A percentile compares a stretch with the other conserved stretches of the same genome.
These are phyloP conservation scores for Ceratocystis albifundus DNA, from an alignment of 2,329 filamentous ascomycete genomes.

Conservation along the genomic window DNA sequence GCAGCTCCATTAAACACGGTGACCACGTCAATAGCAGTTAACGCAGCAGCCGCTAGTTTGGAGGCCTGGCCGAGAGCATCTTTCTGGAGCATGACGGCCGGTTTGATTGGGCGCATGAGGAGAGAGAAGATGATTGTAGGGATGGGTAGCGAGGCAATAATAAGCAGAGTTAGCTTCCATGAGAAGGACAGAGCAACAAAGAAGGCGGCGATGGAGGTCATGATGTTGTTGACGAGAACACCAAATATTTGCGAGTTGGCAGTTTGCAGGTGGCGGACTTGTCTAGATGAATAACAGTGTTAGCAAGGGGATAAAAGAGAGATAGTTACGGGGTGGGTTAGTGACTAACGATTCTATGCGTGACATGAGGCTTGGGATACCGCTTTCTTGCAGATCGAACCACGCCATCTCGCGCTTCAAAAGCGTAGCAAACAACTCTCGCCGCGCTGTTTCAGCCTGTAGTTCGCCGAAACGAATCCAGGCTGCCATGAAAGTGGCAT, in stretches of 20 bases:
- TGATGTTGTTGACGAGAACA: slow-evolving; percentile 49
- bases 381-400: slow-evolving; percentile 66
- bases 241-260: slow-evolving; percentile 73
- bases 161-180: slow-evolving; percentile 73
- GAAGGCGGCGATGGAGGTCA: slow-evolving; percentile 56
- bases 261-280: slow-evolving; percentile 69
- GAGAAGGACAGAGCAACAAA: slow-evolving; percentile 64
- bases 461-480: slow-evolving; percentile 75
- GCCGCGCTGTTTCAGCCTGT: slow-evolving; percentile 57
- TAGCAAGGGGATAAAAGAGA: not conserved
- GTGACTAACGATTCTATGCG: slow-evolving; percentile 57
- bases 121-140: slow-evolving; percentile 49
- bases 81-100: slow-evolving; percentile 59
- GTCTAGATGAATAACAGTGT: slow-evolving; percentile 38
- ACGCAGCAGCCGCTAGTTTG: slow-evolving; percentile 57
- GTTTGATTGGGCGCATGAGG: slow-evolving; percentile 49
- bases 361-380: slow-evolving; percentile 58
- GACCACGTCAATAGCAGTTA: slow-evolving; percentile 68
- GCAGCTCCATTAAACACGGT: slow-evolving; percentile 73
- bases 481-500: slow-evolving; percentile 52
- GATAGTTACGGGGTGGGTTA: not conserved
- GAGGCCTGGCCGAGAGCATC: slow-evolving; percentile 56
- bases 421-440: slow-evolving; percentile 54
- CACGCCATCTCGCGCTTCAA: slow-evolving; percentile 65
- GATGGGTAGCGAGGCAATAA: slow-evolving; percentile 61